Evolutionary conservation across 202 grass and related monocot genomes (phyloP).

Genomic region (Alloteropsis angusta): DNA sequence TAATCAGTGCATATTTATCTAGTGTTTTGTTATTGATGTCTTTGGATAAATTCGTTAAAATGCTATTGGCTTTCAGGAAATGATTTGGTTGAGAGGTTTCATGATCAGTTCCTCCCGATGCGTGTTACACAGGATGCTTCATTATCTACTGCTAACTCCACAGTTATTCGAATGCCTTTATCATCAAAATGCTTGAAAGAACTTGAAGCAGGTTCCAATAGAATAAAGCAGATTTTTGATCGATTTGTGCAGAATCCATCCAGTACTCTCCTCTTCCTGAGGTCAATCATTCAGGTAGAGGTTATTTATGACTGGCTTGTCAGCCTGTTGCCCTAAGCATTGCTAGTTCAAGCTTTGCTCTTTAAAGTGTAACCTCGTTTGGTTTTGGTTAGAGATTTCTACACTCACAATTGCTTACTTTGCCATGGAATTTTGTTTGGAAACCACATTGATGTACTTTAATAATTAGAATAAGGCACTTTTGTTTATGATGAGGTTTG

Average conservation of each 20-base stretch:
- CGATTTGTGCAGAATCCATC: slow-evolving; percentile 75
- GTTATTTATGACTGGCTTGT: slow-evolving; percentile 13
- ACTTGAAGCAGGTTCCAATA: slow-evolving; percentile 67
- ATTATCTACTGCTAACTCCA: slow-evolving; percentile 68
- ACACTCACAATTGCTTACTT: neutral
- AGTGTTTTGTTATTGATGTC: neutral
- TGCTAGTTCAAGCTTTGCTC: neutral
- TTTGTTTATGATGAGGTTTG: neutral
- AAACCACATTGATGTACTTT: slow-evolving; percentile 10
- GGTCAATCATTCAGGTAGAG: slow-evolving; percentile 75
- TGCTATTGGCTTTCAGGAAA: slow-evolving; percentile 52
- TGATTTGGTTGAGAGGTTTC: slow-evolving; percentile 86
- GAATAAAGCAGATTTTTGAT: slow-evolving; percentile 79
- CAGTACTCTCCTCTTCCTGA: slow-evolving; percentile 72
- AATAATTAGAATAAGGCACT: slow-evolving; percentile 2
- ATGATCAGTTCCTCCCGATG: slow-evolving; percentile 87
- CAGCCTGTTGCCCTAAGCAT: slow-evolving; percentile 1
- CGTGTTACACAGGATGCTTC: slow-evolving; percentile 69
- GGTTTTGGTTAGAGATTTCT: neutral
- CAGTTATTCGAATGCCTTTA: slow-evolving; percentile 83
- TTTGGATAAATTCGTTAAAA: slow-evolving; percentile 1
- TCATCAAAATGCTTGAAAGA: slow-evolving; percentile 86
- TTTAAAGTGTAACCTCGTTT: neutral
- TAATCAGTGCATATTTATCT: neutral
- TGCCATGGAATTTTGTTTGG: neutral